Conservation (phyloP, 257 asterid genomes). For the Solanum raphanifolium region DNA sequence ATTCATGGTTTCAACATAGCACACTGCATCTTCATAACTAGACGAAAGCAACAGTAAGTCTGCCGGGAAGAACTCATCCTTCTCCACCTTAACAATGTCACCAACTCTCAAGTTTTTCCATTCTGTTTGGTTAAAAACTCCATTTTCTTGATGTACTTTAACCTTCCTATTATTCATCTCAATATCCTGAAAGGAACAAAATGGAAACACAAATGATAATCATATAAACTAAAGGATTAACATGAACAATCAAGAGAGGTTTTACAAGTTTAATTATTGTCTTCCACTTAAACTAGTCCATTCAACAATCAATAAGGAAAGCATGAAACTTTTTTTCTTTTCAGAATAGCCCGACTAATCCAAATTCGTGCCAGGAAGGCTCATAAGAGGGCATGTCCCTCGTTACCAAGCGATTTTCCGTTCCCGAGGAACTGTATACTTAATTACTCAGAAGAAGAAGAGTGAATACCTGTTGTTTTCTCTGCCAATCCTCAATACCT, state of each 20-base stretch:
- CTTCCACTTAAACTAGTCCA: not conserved
- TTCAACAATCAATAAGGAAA: not conserved
- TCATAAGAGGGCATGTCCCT: not conserved
- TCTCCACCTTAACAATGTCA: slow-evolving; percentile 70
- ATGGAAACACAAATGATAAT: not conserved
- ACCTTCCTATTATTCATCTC: slow-evolving; percentile 78
- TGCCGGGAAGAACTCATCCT: slow-evolving; percentile 86
- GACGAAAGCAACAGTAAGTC: slow-evolving; percentile 78
- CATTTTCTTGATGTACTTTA: slow-evolving; percentile 55
- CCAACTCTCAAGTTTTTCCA: slow-evolving; percentile 92
- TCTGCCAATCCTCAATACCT: slow-evolving; percentile 70
- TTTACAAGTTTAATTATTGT: not conserved
- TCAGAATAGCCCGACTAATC: not conserved
- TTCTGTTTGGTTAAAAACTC: slow-evolving; percentile 43
- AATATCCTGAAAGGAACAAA: slow-evolving; percentile 39
- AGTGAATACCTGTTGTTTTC: slow-evolving; percentile 57
- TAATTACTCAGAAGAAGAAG: not conserved
- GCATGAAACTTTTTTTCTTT: not conserved
- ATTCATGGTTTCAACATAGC: slow-evolving; percentile 96
- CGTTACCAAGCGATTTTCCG: not conserved
- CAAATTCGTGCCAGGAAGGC: not conserved
- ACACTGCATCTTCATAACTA: slow-evolving; percentile 76
- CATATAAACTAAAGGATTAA: not conserved
- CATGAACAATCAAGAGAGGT: not conserved
- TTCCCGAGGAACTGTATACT: not conserved